Conservation (phyloP, 2,329 filamentous ascomycete genomes). For the Epichloe gansuensis region DNA sequence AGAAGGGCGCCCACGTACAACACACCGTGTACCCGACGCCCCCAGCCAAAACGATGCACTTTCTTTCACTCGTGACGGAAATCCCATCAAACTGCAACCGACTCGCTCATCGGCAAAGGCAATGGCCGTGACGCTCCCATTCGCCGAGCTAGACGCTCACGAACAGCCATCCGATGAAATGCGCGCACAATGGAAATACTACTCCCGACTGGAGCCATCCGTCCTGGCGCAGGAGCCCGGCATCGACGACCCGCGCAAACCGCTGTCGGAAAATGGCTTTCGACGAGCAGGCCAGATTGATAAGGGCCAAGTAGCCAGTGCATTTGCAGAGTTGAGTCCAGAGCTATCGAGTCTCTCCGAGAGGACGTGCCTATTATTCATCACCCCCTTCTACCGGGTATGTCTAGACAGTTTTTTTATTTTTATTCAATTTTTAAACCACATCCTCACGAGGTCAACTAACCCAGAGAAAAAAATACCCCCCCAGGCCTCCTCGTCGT, state of each 20-base stretch:
- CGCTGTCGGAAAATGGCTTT: slow-evolving; percentile 23
- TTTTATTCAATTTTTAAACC: not conserved
- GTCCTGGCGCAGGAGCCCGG: slow-evolving; percentile 40
- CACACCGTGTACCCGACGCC: too few relatives aligned
- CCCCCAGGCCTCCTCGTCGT: slow-evolving; percentile 62
- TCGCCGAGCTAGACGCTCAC: slow-evolving; percentile 54
- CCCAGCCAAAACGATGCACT: too few relatives aligned
- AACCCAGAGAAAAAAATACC: not conserved
- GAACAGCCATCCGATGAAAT: slow-evolving; percentile 63
- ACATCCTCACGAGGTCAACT: too few relatives aligned
- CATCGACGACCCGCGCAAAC: slow-evolving; percentile 40
- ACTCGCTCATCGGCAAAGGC: too few relatives aligned
- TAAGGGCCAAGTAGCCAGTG: not conserved
- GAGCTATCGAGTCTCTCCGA: slow-evolving; percentile 20
- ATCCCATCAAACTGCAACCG: too few relatives aligned
- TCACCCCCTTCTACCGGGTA: slow-evolving; percentile 58
- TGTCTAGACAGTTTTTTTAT: slow-evolving; percentile 9
- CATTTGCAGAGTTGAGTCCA: slow-evolving; percentile 25
- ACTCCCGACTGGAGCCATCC: slow-evolving; percentile 46
- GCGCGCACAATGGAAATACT: slow-evolving; percentile 62
- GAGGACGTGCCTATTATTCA: slow-evolving; percentile 44
- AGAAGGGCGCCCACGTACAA: too few relatives aligned
- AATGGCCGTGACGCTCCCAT: slow-evolving; percentile 15
- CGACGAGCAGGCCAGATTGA: not conserved
- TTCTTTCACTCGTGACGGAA: too few relatives aligned